phyloP scores from a whole-genome alignment of 495 filamentous ascomycete species.

The Thozetella sp. region DNA sequence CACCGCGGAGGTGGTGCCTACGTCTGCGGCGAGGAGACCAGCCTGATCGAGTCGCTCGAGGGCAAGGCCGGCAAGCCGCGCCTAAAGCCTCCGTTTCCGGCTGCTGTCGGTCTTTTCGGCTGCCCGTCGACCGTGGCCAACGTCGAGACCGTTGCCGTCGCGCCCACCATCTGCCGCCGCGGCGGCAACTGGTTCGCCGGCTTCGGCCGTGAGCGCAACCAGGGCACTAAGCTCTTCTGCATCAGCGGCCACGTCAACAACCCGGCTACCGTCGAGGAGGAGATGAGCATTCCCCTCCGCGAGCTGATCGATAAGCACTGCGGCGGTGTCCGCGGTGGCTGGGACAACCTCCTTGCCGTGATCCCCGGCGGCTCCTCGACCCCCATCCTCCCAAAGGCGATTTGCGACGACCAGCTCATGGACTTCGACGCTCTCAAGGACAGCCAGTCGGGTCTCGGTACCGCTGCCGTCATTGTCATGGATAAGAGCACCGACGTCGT shows the following conservation, averaged over 20 bases:
- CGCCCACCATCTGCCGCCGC: constrained; percentile 92
- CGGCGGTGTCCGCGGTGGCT: constrained; percentile 92
- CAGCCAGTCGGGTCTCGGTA: constrained; percentile 93
- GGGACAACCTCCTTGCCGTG: constrained; percentile 94
- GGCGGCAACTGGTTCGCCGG: constrained; percentile 89
- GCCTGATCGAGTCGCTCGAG: constrained; percentile 95
- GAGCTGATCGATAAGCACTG: constrained; percentile 98
- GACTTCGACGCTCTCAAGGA: constrained; percentile 99
- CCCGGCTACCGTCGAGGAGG: constrained; percentile 95
- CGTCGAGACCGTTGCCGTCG: constrained; percentile 94
- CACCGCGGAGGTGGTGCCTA: constrained; percentile 98
- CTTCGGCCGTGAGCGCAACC: constrained; percentile 93
- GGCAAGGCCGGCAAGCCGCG: constrained; percentile 98
- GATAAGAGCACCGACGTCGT: constrained; percentile 97
- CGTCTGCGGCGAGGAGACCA: constrained; percentile 97
- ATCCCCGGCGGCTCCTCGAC: constrained; percentile 98
- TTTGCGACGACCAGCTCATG: constrained; percentile 96
- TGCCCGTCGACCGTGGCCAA: constrained; percentile 98
- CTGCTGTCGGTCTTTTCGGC: constrained; percentile 94
- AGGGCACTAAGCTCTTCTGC: constrained; percentile 97
- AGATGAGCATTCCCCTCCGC: constrained; percentile 93
- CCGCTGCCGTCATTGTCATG: constrained; percentile 98
- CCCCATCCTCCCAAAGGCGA: constrained; percentile 82
- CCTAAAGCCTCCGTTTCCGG: constrained; percentile 97
- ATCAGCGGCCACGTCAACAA: constrained; percentile 99